A percentile compares a stretch with the other conserved stretches of the same genome.
phyloP scores from a whole-genome alignment of 164 flowering plant species.

The Stephania yunnanensis region DNA sequence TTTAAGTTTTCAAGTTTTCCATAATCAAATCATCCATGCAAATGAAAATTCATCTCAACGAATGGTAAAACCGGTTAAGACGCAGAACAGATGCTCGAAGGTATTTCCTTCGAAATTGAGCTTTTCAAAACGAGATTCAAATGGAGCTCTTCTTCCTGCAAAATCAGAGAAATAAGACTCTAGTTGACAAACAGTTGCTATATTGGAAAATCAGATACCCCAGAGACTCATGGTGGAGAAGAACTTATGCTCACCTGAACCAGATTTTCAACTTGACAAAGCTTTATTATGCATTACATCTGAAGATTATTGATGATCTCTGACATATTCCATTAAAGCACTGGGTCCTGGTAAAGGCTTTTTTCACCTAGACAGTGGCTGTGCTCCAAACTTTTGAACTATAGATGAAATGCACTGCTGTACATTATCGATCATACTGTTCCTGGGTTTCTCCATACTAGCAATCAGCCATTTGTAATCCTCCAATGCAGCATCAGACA shows the following conservation, averaged over 20 bases:
- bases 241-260: background rate
- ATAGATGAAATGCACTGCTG: constrained; percentile 15
- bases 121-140: background rate
- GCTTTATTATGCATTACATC: background rate
- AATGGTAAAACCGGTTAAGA: too few relatives aligned
- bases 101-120: background rate
- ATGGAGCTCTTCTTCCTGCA: background rate
- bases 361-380: constrained; percentile 6
- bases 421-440: constrained; percentile 22
- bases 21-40: too few relatives aligned
- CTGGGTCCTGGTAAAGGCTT: background rate
- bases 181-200: background rate
- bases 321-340: background rate
- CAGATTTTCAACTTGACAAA: background rate
- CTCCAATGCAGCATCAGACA: constrained; percentile 50
- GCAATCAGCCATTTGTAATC: constrained; percentile 55
- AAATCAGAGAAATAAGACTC: background rate
- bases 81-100: too few relatives aligned
- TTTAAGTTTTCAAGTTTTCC: too few relatives aligned
- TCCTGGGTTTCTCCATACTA: constrained; percentile 32
- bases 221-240: background rate
- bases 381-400: constrained; percentile 10
- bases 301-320: background rate
- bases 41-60: too few relatives aligned
- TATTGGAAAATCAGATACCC: background rate